phyloP scores from a whole-genome alignment of 2,329 filamentous ascomycete species.

The Fusarium sp. region DNA sequence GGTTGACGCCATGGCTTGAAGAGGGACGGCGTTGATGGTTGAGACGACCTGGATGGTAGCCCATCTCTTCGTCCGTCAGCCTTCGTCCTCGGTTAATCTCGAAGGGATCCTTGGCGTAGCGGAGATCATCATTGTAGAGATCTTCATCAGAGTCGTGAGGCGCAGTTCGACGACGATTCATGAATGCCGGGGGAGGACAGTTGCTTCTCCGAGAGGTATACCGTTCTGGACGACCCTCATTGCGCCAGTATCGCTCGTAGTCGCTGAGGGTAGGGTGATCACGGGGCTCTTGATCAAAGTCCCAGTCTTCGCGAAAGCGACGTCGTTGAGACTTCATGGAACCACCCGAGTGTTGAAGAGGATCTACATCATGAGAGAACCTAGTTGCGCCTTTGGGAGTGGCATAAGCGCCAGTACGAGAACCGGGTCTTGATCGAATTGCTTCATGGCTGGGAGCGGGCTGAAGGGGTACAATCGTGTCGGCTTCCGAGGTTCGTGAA shows the following conservation, averaged over 20 bases:
- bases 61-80: slow-evolving; percentile 42
- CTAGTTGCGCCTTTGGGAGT: slow-evolving; percentile 22
- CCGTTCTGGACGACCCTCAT: slow-evolving; percentile 34
- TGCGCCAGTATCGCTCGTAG: slow-evolving; percentile 43
- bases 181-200: slow-evolving; percentile 41
- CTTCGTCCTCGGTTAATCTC: slow-evolving; percentile 27
- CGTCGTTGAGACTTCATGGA: slow-evolving; percentile 37
- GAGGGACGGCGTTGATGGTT: slow-evolving; percentile 18
- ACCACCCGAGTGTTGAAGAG: slow-evolving; percentile 33
- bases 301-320: slow-evolving; percentile 41
- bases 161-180: slow-evolving; percentile 36
- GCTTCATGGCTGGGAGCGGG: slow-evolving; percentile 34
- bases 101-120: slow-evolving; percentile 27
- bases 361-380: slow-evolving; percentile 38
- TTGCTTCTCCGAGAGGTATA: slow-evolving; percentile 37
- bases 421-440: slow-evolving; percentile 29
- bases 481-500: slow-evolving; percentile 28
- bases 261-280: slow-evolving; percentile 36
- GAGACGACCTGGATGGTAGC: slow-evolving; percentile 13
- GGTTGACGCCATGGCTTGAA: slow-evolving; percentile 26
- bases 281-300: slow-evolving; percentile 31
- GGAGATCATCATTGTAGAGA: slow-evolving; percentile 34
- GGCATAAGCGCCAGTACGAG: slow-evolving; percentile 30
- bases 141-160: slow-evolving; percentile 43
- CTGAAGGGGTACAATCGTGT: slow-evolving; percentile 37